Conservation (phyloP, 2,329 filamentous ascomycete genomes). For the Nemania sp. region DNA sequence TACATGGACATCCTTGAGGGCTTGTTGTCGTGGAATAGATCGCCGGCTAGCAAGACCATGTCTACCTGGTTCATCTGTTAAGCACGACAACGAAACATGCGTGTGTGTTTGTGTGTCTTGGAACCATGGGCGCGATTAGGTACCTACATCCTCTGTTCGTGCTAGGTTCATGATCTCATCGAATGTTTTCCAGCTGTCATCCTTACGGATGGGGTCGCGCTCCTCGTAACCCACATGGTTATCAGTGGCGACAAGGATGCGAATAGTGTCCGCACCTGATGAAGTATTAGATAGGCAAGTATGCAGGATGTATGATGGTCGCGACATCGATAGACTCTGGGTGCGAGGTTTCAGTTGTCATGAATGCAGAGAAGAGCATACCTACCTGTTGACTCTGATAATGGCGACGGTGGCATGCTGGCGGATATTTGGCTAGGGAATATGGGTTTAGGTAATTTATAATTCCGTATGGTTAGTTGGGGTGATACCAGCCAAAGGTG, state of each 20-base stretch:
- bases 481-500: background rate
- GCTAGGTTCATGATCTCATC: constrained; percentile 94
- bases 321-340: background rate
- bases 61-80: constrained; percentile 72
- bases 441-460: background rate
- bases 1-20: constrained; percentile 96
- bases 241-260: constrained; percentile 93
- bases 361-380: constrained; percentile 29
- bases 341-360: background rate
- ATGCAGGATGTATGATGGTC: too few species aligned
- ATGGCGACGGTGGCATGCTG: constrained; percentile 40
- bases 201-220: constrained; percentile 90
- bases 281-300: constrained; percentile 10
- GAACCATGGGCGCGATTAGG: background rate
- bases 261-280: constrained; percentile 82
- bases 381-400: constrained; percentile 47
- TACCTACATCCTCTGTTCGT: constrained; percentile 79
- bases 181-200: constrained; percentile 97
- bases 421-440: background rate
- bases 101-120: too few species aligned
- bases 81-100: constrained; percentile 20
- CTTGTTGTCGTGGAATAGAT: constrained; percentile 98
- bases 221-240: constrained; percentile 98
- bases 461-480: background rate
- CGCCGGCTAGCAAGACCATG: constrained; percentile 94